Evolutionary conservation across 2,329 filamentous ascomycete genomes (phyloP), one percentile per base, ranked within the genome.

Genomic region (Neofusicoccum sp.): DNA sequence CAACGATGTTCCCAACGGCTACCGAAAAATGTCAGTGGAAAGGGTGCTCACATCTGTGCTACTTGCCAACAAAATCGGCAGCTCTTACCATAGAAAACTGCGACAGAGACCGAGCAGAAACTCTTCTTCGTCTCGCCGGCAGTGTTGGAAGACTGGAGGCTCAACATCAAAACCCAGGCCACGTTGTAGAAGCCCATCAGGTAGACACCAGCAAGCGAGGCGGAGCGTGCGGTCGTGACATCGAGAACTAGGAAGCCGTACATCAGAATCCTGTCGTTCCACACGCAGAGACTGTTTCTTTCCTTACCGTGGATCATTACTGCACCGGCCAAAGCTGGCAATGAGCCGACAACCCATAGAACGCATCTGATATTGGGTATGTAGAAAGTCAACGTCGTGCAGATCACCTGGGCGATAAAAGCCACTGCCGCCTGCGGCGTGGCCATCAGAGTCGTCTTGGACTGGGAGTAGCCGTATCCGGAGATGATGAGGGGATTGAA

Each of bases 311-410:
- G n/a, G n/a, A n/a, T n/a, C n/a, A n/a, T n/a, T n/a, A n/a, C n/a
- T n/a, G n/a, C n/a, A n/a, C n/a, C n/a, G n/a, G 40, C 16, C 62
- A 47, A 61, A 14, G 54, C 41, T 59, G 44, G 53, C 41, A 38
- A 31, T n/a, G 61, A 63, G 48, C 60, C 54, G 47, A 58, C 11
- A 34, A 49, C 54, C 60, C 47, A 53, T 11, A 53, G 33, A 14
- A n/a, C n/a, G n/a, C n/a, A n/a, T n/a, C n/a, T n/a, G n/a, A n/a
- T n/a, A n/a, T n/a, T n/a, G n/a, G n/a, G 48, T 4, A 38, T 28
- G 16, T 26, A 53, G 24, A 53, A 53, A 4, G 48, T 14, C 4
- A 53, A 11, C 5, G 48, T 38, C 24, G 48, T 53, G 20, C 20
- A 40, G 20, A 28, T 26, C 4, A 40, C 20, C 31, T 53, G 48